These are phyloP conservation scores for Globisporangium rhizosaccharum DNA, from an alignment of 352 stramenopile species.

Conservation along the genomic window DNA sequence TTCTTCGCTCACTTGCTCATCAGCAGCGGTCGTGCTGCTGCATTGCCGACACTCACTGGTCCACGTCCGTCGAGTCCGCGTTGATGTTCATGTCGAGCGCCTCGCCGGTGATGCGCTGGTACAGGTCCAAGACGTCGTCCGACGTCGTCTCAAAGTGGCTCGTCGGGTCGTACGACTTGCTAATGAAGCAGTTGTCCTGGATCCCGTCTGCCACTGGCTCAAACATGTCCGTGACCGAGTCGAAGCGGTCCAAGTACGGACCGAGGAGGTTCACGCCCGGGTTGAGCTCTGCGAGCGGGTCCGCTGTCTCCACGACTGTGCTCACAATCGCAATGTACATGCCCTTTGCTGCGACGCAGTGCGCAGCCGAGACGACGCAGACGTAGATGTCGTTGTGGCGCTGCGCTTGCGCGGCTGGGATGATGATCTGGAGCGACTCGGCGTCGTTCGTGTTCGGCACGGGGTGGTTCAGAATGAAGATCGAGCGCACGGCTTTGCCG, in stretches of 20 bases:
- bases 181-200: constrained; percentile 98
- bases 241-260: constrained; percentile 96
- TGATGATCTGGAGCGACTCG: constrained; percentile 98
- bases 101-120: constrained; percentile 97
- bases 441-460: constrained; percentile 96
- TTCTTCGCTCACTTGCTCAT: too few species aligned
- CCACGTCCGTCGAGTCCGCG: constrained; percentile 92
- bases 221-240: constrained; percentile 93
- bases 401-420: constrained; percentile 94
- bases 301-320: constrained; percentile 95
- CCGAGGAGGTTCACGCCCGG: constrained; percentile 94
- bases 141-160: constrained; percentile 98
- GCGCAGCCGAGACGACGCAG: constrained; percentile 91
- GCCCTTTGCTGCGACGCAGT: constrained; percentile 93
- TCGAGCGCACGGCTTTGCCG: constrained; percentile 96
- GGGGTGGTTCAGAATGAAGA: constrained; percentile 99
- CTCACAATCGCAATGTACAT: constrained; percentile 99
- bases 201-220: constrained; percentile 90
- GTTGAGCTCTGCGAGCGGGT: constrained; percentile 94
- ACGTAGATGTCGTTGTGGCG: constrained; percentile 99
- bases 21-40: not conserved
- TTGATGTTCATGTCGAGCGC: constrained; percentile 98
- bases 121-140: constrained; percentile 96
- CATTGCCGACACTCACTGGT: constrained; percentile 64
- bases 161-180: constrained; percentile 87